Evolutionary conservation across 495 filamentous ascomycete species (phyloP), one percentile per base, ranked within the genome.

Genomic region (Podospora anserina): DNA sequence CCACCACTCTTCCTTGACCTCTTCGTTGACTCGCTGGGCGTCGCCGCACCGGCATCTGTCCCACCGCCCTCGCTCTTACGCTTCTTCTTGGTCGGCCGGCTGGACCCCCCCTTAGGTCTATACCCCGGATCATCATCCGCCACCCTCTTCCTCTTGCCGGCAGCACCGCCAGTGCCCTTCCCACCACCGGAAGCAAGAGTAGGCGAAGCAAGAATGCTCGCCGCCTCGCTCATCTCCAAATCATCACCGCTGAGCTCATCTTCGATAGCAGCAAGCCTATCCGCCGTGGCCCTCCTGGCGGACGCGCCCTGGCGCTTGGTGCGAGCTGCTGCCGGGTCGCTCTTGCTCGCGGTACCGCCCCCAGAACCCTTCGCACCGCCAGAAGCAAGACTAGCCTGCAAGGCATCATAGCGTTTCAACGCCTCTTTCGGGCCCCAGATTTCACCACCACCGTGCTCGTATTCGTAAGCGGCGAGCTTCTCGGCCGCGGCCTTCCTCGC

Each of bases 71-170:
- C 81, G 55, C 79, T 80, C 78, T 81, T 81, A 28, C 81, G 74
- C 82, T 91, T 92, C 82, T 90, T 89, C 76, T 88, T 88, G 26
- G 80, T 82, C 0, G 86, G 80, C 62, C 89, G 82, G 65, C 83
- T 88, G 0, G 78, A 78, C 2, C 82, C 81, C 0, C 88, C 88
- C 75, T 92, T 92, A 3, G 89, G 88, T 70, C 89, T 79, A 72
- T 92, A 92, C 11, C 87, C 87, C 15, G 82, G 80, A 75, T 94
- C 92, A 23, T 92, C 91, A 34, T 88, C 87, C 44, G 81, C 77
- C 15, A 86, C 84, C 65, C 86, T 84, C 83, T 91, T 83, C 19
- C 78, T 66, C 73, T 80, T 81, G 39, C 39, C 39, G 9, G 39
- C 39, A 2, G 39, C 39, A 49, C 39, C 39, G 39, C 39, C 39